These are phyloP conservation scores for Malassezia dermatis DNA, from an alignment of 1,284 basidiomycete genomes.

Conservation along the genomic window DNA sequence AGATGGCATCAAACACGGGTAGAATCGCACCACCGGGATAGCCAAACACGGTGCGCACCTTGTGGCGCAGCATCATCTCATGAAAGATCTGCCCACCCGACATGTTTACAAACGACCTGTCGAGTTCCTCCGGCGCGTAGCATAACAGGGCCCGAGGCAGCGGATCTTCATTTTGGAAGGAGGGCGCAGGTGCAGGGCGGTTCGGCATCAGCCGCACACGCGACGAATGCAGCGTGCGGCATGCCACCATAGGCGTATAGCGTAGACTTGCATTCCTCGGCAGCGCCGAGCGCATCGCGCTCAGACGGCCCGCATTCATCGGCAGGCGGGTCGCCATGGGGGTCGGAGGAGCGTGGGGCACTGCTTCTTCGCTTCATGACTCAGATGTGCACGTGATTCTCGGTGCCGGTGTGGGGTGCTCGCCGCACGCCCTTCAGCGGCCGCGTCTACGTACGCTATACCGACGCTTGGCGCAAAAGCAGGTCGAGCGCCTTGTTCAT, in stretches of 20 bases:
- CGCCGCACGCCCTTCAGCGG: not conserved
- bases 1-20: constrained; percentile 96
- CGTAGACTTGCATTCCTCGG: not conserved
- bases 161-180: constrained; percentile 33
- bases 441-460: not conserved
- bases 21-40: constrained; percentile 97
- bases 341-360: not conserved
- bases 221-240: constrained; percentile 6
- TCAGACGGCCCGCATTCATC: constrained; percentile 7
- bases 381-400: constrained; percentile 16
- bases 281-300: constrained; percentile 6
- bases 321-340: constrained; percentile 10
- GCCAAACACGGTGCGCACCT: constrained; percentile 91
- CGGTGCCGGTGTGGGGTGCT: not conserved
- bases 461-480: constrained; percentile 1
- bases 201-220: not conserved
- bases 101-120: constrained; percentile 67
- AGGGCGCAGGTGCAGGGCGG: constrained; percentile 36
- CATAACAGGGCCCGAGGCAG: constrained; percentile 21
- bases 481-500: constrained; percentile 7
- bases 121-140: constrained; percentile 39
- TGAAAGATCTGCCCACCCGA: constrained; percentile 96
- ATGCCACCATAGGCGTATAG: not conserved
- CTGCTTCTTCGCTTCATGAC: constrained; percentile 4
- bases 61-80: constrained; percentile 97